phyloP scores from a whole-genome alignment of 2,329 filamentous ascomycete species.

The Dryadomyces quercus-mongolicae region DNA sequence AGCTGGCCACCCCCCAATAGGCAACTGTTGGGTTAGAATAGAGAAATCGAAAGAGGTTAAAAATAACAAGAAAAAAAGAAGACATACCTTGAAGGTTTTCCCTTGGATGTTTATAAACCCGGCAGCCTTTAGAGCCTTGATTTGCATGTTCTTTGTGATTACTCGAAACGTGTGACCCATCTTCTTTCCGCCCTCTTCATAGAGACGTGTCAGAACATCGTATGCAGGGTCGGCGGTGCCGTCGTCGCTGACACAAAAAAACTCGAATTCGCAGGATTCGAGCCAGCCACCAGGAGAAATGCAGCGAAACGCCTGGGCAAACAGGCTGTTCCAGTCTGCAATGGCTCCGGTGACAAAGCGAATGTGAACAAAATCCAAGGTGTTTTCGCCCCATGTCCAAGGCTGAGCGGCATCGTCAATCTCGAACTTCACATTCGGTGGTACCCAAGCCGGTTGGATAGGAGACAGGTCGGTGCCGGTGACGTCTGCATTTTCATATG shows the following conservation, averaged over 20 bases:
- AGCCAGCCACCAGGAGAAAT: conserved; percentile 37
- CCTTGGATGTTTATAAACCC: conserved; percentile 27
- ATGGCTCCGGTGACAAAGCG: conserved; percentile 11
- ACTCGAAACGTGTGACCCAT: neutral
- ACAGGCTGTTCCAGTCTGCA: conserved; percentile 13
- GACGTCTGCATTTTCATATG: conserved; percentile 29
- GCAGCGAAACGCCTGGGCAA: conserved; percentile 18
- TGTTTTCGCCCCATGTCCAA: conserved; percentile 23
- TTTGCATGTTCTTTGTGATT: conserved; percentile 2
- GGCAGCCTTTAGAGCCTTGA: conserved; percentile 12
- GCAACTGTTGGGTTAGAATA: neutral
- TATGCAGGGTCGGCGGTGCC: conserved; percentile 18
- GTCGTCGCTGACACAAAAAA: neutral
- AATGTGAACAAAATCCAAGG: neutral
- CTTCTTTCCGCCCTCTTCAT: conserved; percentile 2
- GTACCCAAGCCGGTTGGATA: conserved; percentile 33
- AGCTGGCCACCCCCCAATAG: neutral
- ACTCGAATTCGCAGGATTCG: conserved; percentile 16
- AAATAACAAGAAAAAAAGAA: neutral
- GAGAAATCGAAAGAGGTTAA: neutral
- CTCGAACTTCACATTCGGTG: conserved; percentile 15
- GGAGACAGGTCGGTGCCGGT: conserved; percentile 32
- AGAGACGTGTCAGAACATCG: conserved; percentile 25
- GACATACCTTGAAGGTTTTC: neutral
- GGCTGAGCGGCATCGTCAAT: conserved; percentile 29